These are phyloP conservation scores for Tillandsia fasciculata DNA, from an alignment of 176 grass and related monocot species.

Conservation along the genomic window DNA sequence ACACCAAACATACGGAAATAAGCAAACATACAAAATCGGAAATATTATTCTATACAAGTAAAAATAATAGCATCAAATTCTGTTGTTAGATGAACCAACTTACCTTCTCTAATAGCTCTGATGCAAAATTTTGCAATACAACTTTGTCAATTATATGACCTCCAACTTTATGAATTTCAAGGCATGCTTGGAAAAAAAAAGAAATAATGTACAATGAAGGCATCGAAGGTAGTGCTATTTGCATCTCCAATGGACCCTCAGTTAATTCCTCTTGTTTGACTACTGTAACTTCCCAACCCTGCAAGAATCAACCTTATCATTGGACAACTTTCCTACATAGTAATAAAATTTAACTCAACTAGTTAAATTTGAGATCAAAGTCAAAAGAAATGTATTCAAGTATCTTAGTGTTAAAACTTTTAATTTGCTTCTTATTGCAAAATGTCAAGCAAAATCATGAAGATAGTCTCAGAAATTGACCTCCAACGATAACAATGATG, in stretches of 20 bases:
- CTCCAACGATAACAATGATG: too few species aligned
- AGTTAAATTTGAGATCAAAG: too few species aligned
- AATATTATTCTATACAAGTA: conserved; percentile 15
- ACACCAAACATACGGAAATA: too few species aligned
- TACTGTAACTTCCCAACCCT: conserved; percentile 95
- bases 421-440: too few species aligned
- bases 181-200: conserved; percentile 88
- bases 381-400: too few species aligned
- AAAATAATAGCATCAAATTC: conserved; percentile 11
- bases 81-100: conserved; percentile 16
- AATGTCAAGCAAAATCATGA: conserved; percentile 11
- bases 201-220: conserved; percentile 90
- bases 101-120: conserved; percentile 80
- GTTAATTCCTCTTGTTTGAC: conserved; percentile 90
- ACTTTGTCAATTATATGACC: conserved; percentile 85
- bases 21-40: conserved; percentile 5
- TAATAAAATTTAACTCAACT: background rate
- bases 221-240: conserved; percentile 93
- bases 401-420: too few species aligned
- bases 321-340: background rate
- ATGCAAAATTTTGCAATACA: conserved; percentile 84
- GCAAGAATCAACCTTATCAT: conserved; percentile 6
- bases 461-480: too few species aligned
- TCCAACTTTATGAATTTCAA: conserved; percentile 95
- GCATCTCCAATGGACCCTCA: conserved; percentile 72